Base-by-base conservation (phyloP, 495 filamentous ascomycete genomes). In the Penicillium salamii region DNA sequence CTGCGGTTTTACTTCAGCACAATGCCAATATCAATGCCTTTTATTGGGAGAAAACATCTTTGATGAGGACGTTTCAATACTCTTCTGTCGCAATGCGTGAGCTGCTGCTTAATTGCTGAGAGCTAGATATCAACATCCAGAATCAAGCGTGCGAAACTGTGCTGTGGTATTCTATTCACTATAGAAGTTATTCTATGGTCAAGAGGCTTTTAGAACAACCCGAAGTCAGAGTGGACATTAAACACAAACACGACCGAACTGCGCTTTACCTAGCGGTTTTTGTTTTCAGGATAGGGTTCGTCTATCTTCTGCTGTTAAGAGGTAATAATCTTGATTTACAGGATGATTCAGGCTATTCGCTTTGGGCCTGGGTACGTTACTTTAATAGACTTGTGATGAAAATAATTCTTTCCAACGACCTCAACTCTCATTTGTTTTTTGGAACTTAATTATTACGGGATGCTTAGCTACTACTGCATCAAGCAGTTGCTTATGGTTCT, bases 21-120 rank as follows among this genome's bases (percentile, higher is more conserved):
- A 21, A 41, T 21, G 42, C 47, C 12, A 42, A 50, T 19, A 29
- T 55, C 13, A 55, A 55, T 47, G 28, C 53, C 1, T 55, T 55
- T 36, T 55, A 42, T 21, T 42, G 36, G 13, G 36, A 47, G 0
- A 46, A 46, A 37, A 47, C 31, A 11, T 26, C 34, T 17, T 33
- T 55, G 2, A 50, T 55, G 23, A 50, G 47, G 32, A 47, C 47
- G 26, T 15, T 55, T 0, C 17, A 50, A 37, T 28, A 47, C 31
- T 50, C 47, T 38, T 46, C 47, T 12, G 18, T 29, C 12, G 36
- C 21, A 15, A 21, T 50, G n/a, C 18, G 20, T 14, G 13, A 32
- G 4, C 24, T 55, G 6, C 36, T 55, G 14, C 34, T 50, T 9
- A 28, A 40, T 32, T 11, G 21, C n/a, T 20, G 13, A 15, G 29